Base-by-base conservation (phyloP, 2,329 filamentous ascomycete species). In the Cryphonectria naterciae region DNA sequence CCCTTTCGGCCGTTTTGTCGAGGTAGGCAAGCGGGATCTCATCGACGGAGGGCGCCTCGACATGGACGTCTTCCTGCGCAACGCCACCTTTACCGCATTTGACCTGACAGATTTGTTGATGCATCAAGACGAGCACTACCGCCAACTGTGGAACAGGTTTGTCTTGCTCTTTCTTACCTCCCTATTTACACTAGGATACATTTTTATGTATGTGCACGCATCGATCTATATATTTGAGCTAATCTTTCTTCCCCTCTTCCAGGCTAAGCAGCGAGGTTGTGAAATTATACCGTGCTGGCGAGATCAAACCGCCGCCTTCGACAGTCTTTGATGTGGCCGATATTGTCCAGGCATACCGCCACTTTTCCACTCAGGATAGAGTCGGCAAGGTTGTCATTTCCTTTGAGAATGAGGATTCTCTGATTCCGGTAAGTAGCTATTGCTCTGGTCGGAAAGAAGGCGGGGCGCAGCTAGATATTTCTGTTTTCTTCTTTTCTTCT, bases 321-420 rank as follows among this genome's bases (percentile, higher is more conserved):
- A n/a, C 46, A 11, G 46, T 49, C 46, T 49, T 49, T 49, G 60
- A 69, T 32, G 74, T 73, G 11, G 71, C 74, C 15, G 72, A 68
- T 4, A 28, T 32, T 17, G 22, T 52, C 11, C 19, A 79, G 1
- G 81, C 81, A 0, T 81, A 83, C 73, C 75, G 80, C 2, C 77
- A 77, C 46, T 78, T 85, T 73, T 81, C 82, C 66, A 75, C 74
- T 32, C 82, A 82, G 0, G 74, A 77, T 1, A 82, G 83, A 66
- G 78, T 83, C 17, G 84, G 83, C 1, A 85, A 85, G 68, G 77
- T 84, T 11, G 78, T 83, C 13, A 67, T 79, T 8, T 75, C 73
- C 5, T 74, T 79, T 43, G 70, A 75, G 15, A n/a, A 49, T 32
- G 43, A 52, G n/a, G 22, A 25, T 10, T 58, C 43, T 52, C 41